Evolutionary conservation across 106 monocot species (phyloP).

Genomic region (Dioscorea zingiberensis): DNA sequence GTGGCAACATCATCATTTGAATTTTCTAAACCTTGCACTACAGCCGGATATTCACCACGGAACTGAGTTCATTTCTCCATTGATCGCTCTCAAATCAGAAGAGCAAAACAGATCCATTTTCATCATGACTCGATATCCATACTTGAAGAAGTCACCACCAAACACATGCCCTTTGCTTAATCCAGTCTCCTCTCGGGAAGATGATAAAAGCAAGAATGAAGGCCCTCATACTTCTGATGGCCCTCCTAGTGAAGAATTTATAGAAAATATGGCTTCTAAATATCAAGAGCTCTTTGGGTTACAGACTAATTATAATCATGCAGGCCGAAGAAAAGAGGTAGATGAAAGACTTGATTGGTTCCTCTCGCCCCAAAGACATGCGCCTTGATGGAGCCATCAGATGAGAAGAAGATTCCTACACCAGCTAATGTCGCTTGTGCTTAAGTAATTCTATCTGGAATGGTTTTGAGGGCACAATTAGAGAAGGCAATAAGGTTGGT

Average conservation of each 20-base stretch:
- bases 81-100: slow-evolving; percentile 6
- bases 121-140: no score
- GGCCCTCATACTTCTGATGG: neutral
- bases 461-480: slow-evolving; percentile 24
- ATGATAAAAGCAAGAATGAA: neutral
- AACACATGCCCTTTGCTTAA: slow-evolving; percentile 7
- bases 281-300: slow-evolving; percentile 33
- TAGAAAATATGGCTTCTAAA: slow-evolving; percentile 22
- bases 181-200: slow-evolving; percentile 8
- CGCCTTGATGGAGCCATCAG: slow-evolving; percentile 54
- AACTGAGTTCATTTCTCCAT: neutral
- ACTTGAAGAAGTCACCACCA: slow-evolving; percentile 11
- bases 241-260: slow-evolving; percentile 11
- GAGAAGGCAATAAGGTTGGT: slow-evolving; percentile 43
- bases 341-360: slow-evolving; percentile 79
- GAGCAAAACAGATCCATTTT: slow-evolving; percentile 5
- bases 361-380: slow-evolving; percentile 83
- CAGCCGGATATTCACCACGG: neutral
- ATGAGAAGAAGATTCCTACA: slow-evolving; percentile 23
- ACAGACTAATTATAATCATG: slow-evolving; percentile 13
- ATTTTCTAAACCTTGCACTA: neutral
- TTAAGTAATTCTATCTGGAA: slow-evolving; percentile 44
- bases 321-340: slow-evolving; percentile 23
- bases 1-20: neutral
- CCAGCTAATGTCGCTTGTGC: slow-evolving; percentile 4